These are phyloP conservation scores for Starmerella kuoi DNA, from an alignment of 805 yeast genomes.

Conservation along the genomic window DNA sequence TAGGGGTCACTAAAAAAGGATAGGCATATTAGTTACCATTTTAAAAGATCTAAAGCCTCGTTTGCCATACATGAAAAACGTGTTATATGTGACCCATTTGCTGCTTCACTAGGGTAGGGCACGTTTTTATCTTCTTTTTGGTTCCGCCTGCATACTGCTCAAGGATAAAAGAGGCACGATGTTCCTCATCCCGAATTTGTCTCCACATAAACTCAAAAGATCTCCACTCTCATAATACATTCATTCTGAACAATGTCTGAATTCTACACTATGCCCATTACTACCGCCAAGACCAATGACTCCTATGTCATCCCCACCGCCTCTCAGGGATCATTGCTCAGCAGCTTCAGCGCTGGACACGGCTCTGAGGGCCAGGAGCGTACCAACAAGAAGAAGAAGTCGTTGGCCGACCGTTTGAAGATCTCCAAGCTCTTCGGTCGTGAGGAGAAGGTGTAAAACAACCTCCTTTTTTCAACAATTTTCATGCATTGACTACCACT, in stretches of 20 bases:
- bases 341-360: slow-evolving; percentile 1
- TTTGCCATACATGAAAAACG: too few species aligned
- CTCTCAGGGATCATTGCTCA: slow-evolving; percentile 15
- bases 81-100: too few species aligned
- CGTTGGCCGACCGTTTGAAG: background rate
- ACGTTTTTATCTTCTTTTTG: background rate
- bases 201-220: background rate
- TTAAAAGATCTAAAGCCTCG: too few species aligned
- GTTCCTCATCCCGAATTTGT: background rate
- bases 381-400: slow-evolving; percentile 4
- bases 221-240: background rate
- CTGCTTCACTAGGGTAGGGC: background rate
- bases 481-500: too few species aligned
- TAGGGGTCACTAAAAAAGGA: slow-evolving; percentile 8
- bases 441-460: slow-evolving; percentile 1
- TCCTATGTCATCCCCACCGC: slow-evolving; percentile 19
- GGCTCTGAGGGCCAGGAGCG: background rate
- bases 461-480: background rate
- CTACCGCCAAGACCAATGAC: slow-evolving; percentile 20
- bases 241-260: slow-evolving; percentile 15
- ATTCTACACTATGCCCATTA: slow-evolving; percentile 20
- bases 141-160: background rate
- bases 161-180: background rate
- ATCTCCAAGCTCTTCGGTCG: slow-evolving; percentile 11
- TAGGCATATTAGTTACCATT: slow-evolving; percentile 2